Evolutionary conservation across 2,329 filamentous ascomycete species (phyloP), one percentile per base, ranked within the genome.

Genomic region (Clarireedia hainanense): DNA sequence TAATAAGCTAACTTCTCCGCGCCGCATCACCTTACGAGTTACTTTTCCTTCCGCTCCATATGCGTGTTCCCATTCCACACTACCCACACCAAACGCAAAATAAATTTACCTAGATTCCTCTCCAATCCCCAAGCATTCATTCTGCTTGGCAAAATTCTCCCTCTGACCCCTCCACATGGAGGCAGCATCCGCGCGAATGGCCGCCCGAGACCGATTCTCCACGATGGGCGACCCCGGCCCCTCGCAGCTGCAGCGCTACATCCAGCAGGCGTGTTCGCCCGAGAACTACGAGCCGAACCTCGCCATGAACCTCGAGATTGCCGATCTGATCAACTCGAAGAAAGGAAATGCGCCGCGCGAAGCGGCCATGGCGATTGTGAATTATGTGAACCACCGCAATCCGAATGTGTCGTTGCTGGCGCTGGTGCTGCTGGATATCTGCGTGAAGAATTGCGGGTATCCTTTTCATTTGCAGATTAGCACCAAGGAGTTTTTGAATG

Each of bases 361-460:
- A 80, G 91, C 92, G 49, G 92, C 92, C 59, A 84, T 95, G 62
- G 84, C 91, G 61, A 96, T 97, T 63, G 92, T 96, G 66, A 86
- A 88, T 73, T 91, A 91, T 69, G 85, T 97, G 77, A 99, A 99
- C 75, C 90, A 95, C 73, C 89, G 94, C 71, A 99, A 97, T 71
- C 88, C 91, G 58, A 97, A 96, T 72, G 90, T 99, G 64, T 88
- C 91, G 59, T 77, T 99, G 63, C 80, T 97, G 57, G 92, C 94
- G 58, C 80, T 97, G 68, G 85, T 86, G 75, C 83, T 99, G 63
- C 88, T 99, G 69, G 94, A 99, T 71, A 97, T 97, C 61, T 97
- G 94, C 73, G 94, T 97, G 73, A 99, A 99, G 78, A 99, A 99
- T 75, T 99, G 94, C 79, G 94, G 94, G 66, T 99, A 99, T 71